A percentile compares a stretch with the other conserved stretches of the same genome.
Conservation (phyloP, 2,329 filamentous ascomycete genomes). For the Verticillium nonalfalfae region DNA sequence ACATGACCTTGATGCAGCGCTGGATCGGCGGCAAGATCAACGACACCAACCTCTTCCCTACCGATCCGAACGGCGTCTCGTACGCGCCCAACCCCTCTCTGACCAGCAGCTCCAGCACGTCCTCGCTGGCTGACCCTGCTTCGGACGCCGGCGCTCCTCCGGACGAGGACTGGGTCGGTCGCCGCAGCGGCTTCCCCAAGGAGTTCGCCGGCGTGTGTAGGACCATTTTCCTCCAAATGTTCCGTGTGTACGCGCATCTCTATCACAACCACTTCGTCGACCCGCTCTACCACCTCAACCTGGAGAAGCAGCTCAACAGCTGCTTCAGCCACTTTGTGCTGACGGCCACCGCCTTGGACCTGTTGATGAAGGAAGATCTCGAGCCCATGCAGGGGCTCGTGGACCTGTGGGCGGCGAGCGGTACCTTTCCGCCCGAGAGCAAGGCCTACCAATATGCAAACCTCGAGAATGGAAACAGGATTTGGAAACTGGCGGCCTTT, state of each 20-base stretch:
- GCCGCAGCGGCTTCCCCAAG: constrained; percentile 72
- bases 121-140: constrained; percentile 33
- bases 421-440: constrained; percentile 62
- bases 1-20: constrained; percentile 78
- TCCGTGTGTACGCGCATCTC: constrained; percentile 82
- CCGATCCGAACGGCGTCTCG: constrained; percentile 56
- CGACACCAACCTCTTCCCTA: constrained; percentile 72
- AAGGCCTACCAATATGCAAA: constrained; percentile 46
- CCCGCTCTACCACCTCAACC: constrained; percentile 64
- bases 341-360: constrained; percentile 59
- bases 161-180: constrained; percentile 65
- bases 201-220: constrained; percentile 75
- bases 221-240: constrained; percentile 81
- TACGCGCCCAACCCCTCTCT: constrained; percentile 45
- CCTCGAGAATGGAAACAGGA: constrained; percentile 33
- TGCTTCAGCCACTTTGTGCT: constrained; percentile 68
- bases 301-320: constrained; percentile 63
- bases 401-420: constrained; percentile 72
- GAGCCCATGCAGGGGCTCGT: constrained; percentile 80
- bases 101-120: constrained; percentile 33
- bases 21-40: constrained; percentile 83
- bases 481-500: background rate
- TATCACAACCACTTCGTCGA: constrained; percentile 80
- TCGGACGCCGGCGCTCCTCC: constrained; percentile 20
- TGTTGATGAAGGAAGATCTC: constrained; percentile 70